Evolutionary conservation across 306 rosid species (phyloP).

Genomic region (Quercus parvula): DNA sequence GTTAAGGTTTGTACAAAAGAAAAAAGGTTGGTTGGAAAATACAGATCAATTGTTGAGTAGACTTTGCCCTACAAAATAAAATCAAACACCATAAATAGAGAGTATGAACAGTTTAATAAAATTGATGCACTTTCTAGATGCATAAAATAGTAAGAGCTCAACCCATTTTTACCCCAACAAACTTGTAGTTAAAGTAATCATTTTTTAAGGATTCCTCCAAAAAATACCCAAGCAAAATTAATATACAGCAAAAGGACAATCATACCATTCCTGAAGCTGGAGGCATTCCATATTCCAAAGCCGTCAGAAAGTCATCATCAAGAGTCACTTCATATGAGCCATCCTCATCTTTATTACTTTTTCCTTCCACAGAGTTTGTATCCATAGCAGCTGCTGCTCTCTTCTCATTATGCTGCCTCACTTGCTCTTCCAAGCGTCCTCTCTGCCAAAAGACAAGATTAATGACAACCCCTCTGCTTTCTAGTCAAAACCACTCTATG

Average conservation of each 20-base stretch:
- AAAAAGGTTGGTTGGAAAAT: no score
- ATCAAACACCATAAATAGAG: not conserved
- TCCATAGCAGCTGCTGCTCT: slow-evolving; percentile 41
- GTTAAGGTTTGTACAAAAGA: no score
- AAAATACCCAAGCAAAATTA: not conserved
- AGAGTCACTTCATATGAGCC: slow-evolving; percentile 77
- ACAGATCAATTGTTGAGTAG: not conserved
- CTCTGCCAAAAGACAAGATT: slow-evolving; percentile 49
- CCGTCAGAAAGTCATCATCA: slow-evolving; percentile 90
- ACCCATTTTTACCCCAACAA: not conserved
- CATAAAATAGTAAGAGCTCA: not conserved
- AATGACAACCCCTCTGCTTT: slow-evolving; percentile 13
- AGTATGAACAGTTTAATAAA: not conserved
- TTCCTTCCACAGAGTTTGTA: slow-evolving; percentile 28
- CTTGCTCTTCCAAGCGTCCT: slow-evolving; percentile 85
- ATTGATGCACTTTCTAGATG: not conserved
- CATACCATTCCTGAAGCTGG: slow-evolving; percentile 98
- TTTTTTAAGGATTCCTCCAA: not conserved
- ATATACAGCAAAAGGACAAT: slow-evolving; percentile 11
- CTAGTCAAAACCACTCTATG: slow-evolving; percentile 10
- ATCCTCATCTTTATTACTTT: slow-evolving; percentile 47
- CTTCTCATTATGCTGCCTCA: slow-evolving; percentile 81
- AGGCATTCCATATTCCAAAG: slow-evolving; percentile 99
- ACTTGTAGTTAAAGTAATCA: not conserved
- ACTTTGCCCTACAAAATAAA: not conserved